phyloP scores from a whole-genome alignment of 2,329 filamentous ascomycete genomes.

The Calonectria ilicicola region DNA sequence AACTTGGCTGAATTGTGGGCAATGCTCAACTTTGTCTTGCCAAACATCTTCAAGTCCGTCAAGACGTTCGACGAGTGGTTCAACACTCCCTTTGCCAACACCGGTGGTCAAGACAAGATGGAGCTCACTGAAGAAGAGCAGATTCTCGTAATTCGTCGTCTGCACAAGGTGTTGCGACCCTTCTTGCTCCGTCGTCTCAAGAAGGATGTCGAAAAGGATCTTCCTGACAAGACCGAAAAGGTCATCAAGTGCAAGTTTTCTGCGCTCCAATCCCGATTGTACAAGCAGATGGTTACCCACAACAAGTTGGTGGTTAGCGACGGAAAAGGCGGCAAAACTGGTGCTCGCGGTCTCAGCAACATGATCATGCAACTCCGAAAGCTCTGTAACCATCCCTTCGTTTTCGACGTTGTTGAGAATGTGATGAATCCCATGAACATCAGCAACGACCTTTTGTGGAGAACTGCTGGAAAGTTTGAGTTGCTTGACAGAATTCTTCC shows the following conservation, averaged over 20 bases:
- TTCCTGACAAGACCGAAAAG: constrained; percentile 98
- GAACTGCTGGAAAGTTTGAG: constrained; percentile 97
- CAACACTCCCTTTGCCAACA: constrained; percentile 99
- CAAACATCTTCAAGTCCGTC: constrained; percentile 98
- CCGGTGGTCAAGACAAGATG: constrained; percentile 98
- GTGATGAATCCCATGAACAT: constrained; percentile 93
- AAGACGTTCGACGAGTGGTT: constrained; percentile 99
- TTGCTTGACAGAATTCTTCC: constrained; percentile 91
- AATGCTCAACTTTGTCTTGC: constrained; percentile 97
- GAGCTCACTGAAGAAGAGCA: constrained; percentile 99
- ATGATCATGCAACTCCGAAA: constrained; percentile 99
- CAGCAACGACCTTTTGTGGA: constrained; percentile 95
- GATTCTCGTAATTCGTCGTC: constrained; percentile 95
- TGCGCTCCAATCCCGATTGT: constrained; percentile 89
- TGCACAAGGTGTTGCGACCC: constrained; percentile 96
- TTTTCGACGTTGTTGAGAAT: constrained; percentile 97
- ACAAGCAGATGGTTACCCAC: constrained; percentile 97
- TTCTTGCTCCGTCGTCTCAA: constrained; percentile 98
- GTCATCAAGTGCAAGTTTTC: constrained; percentile 99
- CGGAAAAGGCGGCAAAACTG: constrained; percentile 94
- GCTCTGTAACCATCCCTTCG: constrained; percentile 98
- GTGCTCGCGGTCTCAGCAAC: constrained; percentile 94
- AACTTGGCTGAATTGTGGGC: constrained; percentile 97
- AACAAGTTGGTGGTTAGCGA: constrained; percentile 96
- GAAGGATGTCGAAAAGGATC: constrained; percentile 99